Conservation (phyloP, 148 eudicot species). For the Camellia sinensis region DNA sequence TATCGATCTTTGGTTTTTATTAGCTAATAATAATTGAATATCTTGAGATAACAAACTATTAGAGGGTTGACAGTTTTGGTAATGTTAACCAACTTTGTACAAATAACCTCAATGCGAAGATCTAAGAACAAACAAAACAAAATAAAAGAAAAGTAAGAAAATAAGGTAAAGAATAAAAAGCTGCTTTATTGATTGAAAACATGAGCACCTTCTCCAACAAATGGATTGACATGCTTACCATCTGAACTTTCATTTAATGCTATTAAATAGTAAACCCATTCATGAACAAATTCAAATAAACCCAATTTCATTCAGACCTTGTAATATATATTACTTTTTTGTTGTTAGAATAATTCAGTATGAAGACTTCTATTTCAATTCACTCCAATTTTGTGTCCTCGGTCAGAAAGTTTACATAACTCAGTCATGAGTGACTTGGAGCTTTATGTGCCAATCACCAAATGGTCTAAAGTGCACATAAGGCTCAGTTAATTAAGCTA, state of each 20-base stretch:
- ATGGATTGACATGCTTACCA: not conserved
- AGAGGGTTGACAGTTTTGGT: not conserved
- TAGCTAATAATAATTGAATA: too few relatives aligned
- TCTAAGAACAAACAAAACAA: too few relatives aligned
- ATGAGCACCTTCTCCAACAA: not conserved
- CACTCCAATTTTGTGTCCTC: not conserved
- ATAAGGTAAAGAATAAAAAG: too few relatives aligned
- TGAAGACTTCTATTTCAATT: too few relatives aligned
- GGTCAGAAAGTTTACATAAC: not conserved
- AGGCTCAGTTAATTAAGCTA: not conserved
- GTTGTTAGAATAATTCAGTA: too few relatives aligned
- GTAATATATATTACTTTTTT: too few relatives aligned
- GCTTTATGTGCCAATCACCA: not conserved
- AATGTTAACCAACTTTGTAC: too few relatives aligned
- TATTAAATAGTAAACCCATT: not conserved
- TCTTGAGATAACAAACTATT: not conserved
- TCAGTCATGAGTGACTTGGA: not conserved
- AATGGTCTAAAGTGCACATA: not conserved
- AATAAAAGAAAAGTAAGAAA: too few relatives aligned
- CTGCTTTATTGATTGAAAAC: too few relatives aligned
- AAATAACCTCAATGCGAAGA: too few relatives aligned
- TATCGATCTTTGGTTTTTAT: too few relatives aligned
- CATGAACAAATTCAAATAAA: not conserved
- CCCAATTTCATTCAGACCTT: too few relatives aligned
- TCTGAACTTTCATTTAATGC: not conserved